Conservation (phyloP, 1,139 yeast genomes). For the Groenewaldozyma auringiensis region DNA sequence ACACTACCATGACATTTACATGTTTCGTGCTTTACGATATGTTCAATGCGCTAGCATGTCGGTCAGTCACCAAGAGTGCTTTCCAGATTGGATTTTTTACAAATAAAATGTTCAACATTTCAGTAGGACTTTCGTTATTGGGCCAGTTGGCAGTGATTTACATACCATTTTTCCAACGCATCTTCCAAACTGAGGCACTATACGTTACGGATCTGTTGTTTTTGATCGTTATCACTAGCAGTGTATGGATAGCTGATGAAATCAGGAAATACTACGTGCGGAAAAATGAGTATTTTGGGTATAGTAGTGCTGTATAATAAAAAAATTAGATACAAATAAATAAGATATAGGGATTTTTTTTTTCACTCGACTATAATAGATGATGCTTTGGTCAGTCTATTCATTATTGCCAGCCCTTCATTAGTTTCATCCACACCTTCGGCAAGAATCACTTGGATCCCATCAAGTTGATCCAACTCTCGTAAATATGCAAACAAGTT, state of each 20-base stretch:
- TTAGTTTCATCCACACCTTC: conserved; percentile 63
- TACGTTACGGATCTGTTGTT: conserved; percentile 57
- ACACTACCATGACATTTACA: conserved; percentile 98
- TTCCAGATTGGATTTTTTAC: conserved; percentile 66
- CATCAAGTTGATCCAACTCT: conserved; percentile 48
- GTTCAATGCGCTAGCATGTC: conserved; percentile 91
- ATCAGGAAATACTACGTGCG: conserved; percentile 46
- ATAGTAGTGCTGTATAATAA: conserved; percentile 8
- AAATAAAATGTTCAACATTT: conserved; percentile 86
- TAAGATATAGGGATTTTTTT: background rate
- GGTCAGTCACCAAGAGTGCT: conserved; percentile 75
- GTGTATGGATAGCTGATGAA: conserved; percentile 84
- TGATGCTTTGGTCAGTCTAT: conserved; percentile 83
- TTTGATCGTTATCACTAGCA: conserved; percentile 57
- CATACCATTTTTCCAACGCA: conserved; percentile 80
- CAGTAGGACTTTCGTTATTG: conserved; percentile 78
- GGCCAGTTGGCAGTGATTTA: conserved; percentile 95
- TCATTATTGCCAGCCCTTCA: conserved; percentile 93
- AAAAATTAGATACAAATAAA: conserved; percentile 1
- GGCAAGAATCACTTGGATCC: conserved; percentile 59
- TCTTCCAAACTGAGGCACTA: conserved; percentile 92
- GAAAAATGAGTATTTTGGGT: conserved; percentile 21
- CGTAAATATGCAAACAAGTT: conserved; percentile 67
- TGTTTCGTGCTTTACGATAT: conserved; percentile 91
- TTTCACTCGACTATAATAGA: conserved; percentile 29